phyloP scores from a whole-genome alignment of 1,139 yeast genomes.

The Suhomyces kunorum region DNA sequence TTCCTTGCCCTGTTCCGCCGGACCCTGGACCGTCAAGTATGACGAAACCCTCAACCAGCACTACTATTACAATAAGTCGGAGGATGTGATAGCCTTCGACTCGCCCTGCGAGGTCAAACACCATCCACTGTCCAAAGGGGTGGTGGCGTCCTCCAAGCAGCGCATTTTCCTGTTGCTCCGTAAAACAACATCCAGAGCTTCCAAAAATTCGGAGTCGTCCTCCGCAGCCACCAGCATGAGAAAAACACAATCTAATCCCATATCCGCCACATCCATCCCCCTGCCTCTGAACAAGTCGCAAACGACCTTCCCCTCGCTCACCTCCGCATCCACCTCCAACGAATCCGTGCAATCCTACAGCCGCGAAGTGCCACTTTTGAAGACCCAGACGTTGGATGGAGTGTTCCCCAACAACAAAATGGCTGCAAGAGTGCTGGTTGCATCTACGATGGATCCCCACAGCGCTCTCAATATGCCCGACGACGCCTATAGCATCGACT shows the following conservation, averaged over 20 bases:
- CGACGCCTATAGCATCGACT: conserved; percentile 20
- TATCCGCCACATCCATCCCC: conserved; percentile 13
- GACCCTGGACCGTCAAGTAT: conserved; percentile 25
- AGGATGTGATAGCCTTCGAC: conserved; percentile 40
- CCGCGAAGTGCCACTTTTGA: conserved; percentile 13
- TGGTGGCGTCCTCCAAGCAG: conserved; percentile 6
- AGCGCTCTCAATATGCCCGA: conserved; percentile 1
- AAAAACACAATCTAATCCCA: neutral
- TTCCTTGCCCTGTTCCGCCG: neutral
- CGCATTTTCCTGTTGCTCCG: conserved; percentile 9
- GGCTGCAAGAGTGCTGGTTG: conserved; percentile 29
- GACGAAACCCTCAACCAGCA: conserved; percentile 39
- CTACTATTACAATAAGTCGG: conserved; percentile 37
- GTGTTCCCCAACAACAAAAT: conserved; percentile 27
- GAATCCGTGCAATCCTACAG: conserved; percentile 8
- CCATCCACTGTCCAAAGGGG: conserved; percentile 3
- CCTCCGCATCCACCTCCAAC: conserved; percentile 14
- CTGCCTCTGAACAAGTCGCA: conserved; percentile 16
- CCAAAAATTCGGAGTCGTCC: neutral
- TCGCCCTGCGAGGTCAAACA: conserved; percentile 43
- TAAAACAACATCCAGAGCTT: conserved; percentile 1
- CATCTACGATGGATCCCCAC: conserved; percentile 23
- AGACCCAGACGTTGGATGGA: conserved; percentile 8
- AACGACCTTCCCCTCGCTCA: conserved; percentile 14
- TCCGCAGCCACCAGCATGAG: neutral